Evolutionary conservation across 2,329 filamentous ascomycete species (phyloP).

Genomic region (Colletotrichum eremochloae): DNA sequence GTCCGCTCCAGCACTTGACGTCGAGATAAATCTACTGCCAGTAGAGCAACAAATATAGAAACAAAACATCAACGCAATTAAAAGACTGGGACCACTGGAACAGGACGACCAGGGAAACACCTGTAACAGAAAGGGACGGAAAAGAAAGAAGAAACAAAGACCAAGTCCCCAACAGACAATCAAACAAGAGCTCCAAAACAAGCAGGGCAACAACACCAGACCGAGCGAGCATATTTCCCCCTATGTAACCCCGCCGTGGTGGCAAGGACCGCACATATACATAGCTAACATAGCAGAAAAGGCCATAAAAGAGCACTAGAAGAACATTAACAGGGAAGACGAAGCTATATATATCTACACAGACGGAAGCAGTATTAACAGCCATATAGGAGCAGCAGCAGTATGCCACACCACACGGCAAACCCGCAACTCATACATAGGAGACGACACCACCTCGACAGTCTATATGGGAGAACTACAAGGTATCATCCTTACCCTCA

Average conservation of each 20-base stretch:
- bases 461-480: constrained; percentile 4
- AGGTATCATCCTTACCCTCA: not conserved
- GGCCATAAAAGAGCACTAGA: not conserved
- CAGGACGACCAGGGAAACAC: no score
- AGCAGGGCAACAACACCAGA: not conserved
- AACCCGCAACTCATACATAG: not conserved
- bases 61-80: no score
- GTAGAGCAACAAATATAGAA: no score
- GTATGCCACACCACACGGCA: not conserved
- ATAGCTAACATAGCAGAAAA: not conserved
- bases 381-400: not conserved
- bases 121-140: no score
- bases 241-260: not conserved
- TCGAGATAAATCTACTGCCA: not conserved
- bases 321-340: not conserved
- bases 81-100: no score
- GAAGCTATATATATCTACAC: not conserved
- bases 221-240: not conserved
- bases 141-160: no score
- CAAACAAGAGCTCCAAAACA: not conserved
- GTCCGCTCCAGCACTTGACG: not conserved
- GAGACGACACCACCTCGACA: not conserved
- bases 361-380: not conserved
- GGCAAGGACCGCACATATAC: not conserved
- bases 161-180: not conserved